A percentile compares a stretch with the other conserved stretches of the same genome.
phyloP scores from a whole-genome alignment of 768 basidiomycete genomes.

The Terana coerulea region DNA sequence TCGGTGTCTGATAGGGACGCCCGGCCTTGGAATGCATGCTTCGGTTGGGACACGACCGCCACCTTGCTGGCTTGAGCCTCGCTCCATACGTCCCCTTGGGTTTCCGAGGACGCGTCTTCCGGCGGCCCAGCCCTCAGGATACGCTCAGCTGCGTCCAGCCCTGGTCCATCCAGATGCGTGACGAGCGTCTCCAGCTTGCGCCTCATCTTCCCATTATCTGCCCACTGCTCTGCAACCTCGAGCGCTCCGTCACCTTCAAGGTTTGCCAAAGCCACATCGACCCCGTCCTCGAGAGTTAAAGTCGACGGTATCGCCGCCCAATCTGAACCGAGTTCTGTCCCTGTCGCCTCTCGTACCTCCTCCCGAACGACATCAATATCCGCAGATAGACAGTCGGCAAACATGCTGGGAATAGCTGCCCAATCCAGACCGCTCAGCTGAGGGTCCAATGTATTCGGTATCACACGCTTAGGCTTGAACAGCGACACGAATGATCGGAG shows the following conservation, averaged over 20 bases:
- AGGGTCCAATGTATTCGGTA: conserved; percentile 74
- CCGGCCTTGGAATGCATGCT: conserved; percentile 10
- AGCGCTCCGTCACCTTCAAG: conserved; percentile 47
- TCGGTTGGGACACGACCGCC: neutral
- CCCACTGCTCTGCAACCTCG: conserved; percentile 51
- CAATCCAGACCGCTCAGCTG: conserved; percentile 61
- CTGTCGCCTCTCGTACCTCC: conserved; percentile 10
- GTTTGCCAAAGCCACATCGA: conserved; percentile 59
- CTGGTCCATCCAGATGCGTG: conserved; percentile 36
- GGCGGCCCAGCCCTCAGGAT: conserved; percentile 12
- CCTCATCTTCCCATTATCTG: conserved; percentile 41
- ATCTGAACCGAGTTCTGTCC: conserved; percentile 9
- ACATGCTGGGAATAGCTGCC: conserved; percentile 66
- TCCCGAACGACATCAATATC: conserved; percentile 19
- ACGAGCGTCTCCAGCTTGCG: conserved; percentile 43
- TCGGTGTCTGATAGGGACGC: conserved; percentile 16
- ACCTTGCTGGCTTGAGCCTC: neutral
- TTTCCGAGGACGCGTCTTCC: neutral
- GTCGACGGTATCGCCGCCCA: conserved; percentile 5
- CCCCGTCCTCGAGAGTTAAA: conserved; percentile 25
- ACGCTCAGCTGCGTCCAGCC: conserved; percentile 34
- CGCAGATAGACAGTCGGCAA: conserved; percentile 51
- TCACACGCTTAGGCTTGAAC: conserved; percentile 71
- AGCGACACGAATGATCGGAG: conserved; percentile 75
- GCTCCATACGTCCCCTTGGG: neutral